phyloP scores from a whole-genome alignment of 2,329 filamentous ascomycete genomes.

The Fusarium miscanthi region DNA sequence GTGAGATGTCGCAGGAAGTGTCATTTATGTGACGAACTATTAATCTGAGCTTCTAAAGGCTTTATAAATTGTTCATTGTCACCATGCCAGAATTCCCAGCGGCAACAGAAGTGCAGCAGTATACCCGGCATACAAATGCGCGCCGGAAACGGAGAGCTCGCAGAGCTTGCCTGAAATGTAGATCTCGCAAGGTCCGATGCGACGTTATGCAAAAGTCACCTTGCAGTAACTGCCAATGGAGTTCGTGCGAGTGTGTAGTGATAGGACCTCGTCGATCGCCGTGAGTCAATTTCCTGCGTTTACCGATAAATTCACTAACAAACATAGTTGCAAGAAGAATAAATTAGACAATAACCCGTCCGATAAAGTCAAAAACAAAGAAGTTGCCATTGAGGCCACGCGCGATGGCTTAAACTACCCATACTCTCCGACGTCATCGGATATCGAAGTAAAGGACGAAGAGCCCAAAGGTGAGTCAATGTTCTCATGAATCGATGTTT shows the following conservation, averaged over 20 bases:
- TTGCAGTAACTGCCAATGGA: constrained; percentile 16
- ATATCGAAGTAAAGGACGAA: neutral
- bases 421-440: neutral
- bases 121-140: neutral
- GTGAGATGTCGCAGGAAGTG: neutral
- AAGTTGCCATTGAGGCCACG: neutral
- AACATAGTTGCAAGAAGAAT: neutral
- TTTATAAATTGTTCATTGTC: too few species aligned
- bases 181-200: constrained; percentile 15
- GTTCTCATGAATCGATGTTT: too few species aligned
- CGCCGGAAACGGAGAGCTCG: neutral
- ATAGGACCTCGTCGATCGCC: neutral
- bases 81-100: neutral
- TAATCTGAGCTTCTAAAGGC: fast-evolving
- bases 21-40: fast-evolving
- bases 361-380: too few species aligned
- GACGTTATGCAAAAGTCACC: constrained; percentile 12
- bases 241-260: neutral
- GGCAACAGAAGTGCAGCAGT: neutral
- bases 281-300: neutral
- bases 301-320: neutral
- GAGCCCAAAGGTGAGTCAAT: neutral
- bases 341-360: neutral
- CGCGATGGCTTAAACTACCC: neutral
- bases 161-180: constrained; percentile 5